Evolutionary conservation across 208 protist genomes (phyloP), one percentile per base, ranked within the genome.

Genomic region (Tritrichomonas musculus): DNA sequence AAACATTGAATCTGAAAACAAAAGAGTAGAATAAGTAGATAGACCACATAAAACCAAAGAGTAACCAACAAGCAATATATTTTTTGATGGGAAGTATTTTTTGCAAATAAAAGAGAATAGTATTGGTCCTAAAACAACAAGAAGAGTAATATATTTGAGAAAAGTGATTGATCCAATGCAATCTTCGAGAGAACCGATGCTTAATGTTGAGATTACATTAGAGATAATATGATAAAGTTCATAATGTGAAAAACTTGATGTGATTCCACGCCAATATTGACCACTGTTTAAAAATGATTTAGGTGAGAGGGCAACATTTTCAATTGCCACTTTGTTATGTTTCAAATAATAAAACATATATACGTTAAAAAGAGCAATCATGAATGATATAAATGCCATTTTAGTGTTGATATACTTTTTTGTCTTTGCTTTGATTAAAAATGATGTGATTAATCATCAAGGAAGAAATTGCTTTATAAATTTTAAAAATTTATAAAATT

Each of bases 41-140:
- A 82, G 50, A n/a, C 73, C 73, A 44, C n/a, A 82, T 82, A 82
- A 82, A 82, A 82, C 73, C 9, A 33, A 47, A 33, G 73, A 82
- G 50, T 50, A 82, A 53, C 73, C 73, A 47, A 82, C 73, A 53
- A 1, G 39, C n/a, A n/a, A 50, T 11, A 50, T 53, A 20, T 47
- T 41, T 50, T 25, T 9, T 20, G 17, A 20, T 1, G 5, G 1
- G 22, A n/a, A 20, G 20, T 53, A 82, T 14, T 82, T 49, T n/a
- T 20, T 47, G 8, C 33, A 11, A 47, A 82, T 50, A 53, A 82
- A 33, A 1, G 73, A 36, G 14, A 53, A 33, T 0, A 82, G n/a
- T 22, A 82, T 3, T 82, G 73, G 41, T n/a, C 39, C 20, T 11
- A 47, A 53, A 53, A 82, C 41, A 50, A 30, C 4, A 50, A 82